Percentiles rank a stretch among this genome's conserved stretches.
These are phyloP conservation scores for Ogataea haglerorum DNA, from an alignment of 805 yeast genomes.

Conservation along the genomic window DNA sequence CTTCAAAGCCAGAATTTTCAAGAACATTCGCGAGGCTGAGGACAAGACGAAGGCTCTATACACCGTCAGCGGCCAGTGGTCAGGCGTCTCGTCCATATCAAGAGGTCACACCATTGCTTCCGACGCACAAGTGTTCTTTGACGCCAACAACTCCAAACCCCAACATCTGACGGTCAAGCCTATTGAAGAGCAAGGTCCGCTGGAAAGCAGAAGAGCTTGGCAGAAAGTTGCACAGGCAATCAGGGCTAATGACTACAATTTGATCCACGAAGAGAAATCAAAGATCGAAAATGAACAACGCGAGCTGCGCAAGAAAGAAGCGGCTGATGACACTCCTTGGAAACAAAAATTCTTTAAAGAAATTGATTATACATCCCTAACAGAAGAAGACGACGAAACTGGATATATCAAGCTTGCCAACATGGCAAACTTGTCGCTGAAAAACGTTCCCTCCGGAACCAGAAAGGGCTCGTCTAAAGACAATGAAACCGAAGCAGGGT, in stretches of 20 bases:
- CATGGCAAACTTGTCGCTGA: slow-evolving; percentile 53
- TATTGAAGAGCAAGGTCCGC: slow-evolving; percentile 68
- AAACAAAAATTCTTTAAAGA: slow-evolving; percentile 75
- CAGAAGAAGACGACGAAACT: slow-evolving; percentile 35
- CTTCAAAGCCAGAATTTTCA: slow-evolving; percentile 79
- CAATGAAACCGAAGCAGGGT: slow-evolving; percentile 47
- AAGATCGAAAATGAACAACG: slow-evolving; percentile 83
- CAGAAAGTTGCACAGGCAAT: slow-evolving; percentile 83
- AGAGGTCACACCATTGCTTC: slow-evolving; percentile 51
- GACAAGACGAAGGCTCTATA: slow-evolving; percentile 62
- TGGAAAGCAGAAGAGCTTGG: slow-evolving; percentile 93
- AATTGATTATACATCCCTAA: slow-evolving; percentile 35
- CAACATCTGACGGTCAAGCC: slow-evolving; percentile 74
- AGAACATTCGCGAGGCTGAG: slow-evolving; percentile 45
- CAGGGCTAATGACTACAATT: slow-evolving; percentile 66
- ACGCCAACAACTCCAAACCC: slow-evolving; percentile 49
- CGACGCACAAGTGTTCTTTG: slow-evolving; percentile 55
- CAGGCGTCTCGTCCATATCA: slow-evolving; percentile 63
- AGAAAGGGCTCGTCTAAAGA: slow-evolving; percentile 34
- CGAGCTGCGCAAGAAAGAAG: slow-evolving; percentile 71
- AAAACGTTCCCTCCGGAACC: slow-evolving; percentile 68
- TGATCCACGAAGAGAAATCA: slow-evolving; percentile 72
- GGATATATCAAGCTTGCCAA: slow-evolving; percentile 39
- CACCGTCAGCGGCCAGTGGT: slow-evolving; percentile 92
- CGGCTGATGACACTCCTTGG: slow-evolving; percentile 65